These are phyloP conservation scores for Ascochyta fabae DNA, from an alignment of 2,329 filamentous ascomycete genomes.

Conservation along the genomic window DNA sequence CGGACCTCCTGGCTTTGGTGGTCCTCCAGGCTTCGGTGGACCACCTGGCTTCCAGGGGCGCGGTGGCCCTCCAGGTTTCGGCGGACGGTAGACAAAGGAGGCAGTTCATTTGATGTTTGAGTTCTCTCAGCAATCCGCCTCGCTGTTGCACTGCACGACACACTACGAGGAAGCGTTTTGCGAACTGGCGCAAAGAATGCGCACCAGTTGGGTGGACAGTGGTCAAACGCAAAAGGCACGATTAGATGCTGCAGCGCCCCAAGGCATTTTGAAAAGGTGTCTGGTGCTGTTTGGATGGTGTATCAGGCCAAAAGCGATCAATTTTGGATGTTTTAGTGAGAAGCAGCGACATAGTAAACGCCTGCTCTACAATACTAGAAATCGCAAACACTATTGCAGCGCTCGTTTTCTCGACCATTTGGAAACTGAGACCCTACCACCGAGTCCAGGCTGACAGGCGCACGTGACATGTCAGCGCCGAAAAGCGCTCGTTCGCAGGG, in stretches of 20 bases:
- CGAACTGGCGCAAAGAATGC: neutral
- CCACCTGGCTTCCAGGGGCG: slow-evolving; percentile 30
- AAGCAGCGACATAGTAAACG: slow-evolving; percentile 1
- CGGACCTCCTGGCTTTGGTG: slow-evolving; percentile 56
- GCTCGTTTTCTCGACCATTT: too few relatives aligned
- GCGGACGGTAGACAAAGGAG: slow-evolving; percentile 28
- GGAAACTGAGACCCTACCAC: neutral
- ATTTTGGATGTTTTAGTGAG: slow-evolving; percentile 3
- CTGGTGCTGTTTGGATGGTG: neutral
- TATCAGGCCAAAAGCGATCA: slow-evolving; percentile 5
- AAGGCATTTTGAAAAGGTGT: neutral
- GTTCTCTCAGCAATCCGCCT: slow-evolving; percentile 1
- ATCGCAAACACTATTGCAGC: slow-evolving; percentile 2
- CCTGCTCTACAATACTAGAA: slow-evolving; percentile 5
- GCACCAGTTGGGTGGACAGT: neutral
- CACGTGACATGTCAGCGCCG: slow-evolving; percentile 21
- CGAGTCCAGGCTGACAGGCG: neutral
- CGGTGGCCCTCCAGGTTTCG: slow-evolving; percentile 40
- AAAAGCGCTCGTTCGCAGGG: slow-evolving; percentile 7
- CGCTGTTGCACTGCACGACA: slow-evolving; percentile 1
- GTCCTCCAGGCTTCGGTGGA: slow-evolving; percentile 56
- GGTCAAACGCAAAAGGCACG: neutral
- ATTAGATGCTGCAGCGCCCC: neutral
- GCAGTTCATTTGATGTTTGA: neutral
- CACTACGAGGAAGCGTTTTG: neutral